Conservation (phyloP, 2,329 filamentous ascomycete genomes). For the Stenocarpella maydis region DNA sequence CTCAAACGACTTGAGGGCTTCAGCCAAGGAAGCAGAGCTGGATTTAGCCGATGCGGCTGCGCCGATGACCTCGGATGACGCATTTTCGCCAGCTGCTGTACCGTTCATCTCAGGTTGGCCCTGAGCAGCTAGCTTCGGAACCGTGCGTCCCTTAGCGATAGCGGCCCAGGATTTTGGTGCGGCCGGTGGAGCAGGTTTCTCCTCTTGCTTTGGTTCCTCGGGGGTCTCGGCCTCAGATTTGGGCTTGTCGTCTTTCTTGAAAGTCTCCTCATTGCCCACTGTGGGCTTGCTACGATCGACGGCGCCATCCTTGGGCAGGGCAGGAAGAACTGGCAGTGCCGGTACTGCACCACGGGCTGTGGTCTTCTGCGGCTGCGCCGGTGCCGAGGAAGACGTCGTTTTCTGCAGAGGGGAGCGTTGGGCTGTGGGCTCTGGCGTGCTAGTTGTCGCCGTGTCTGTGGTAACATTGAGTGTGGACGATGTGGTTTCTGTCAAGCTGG, state of each 20-base stretch:
- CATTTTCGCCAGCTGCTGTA: slow-evolving; percentile 35
- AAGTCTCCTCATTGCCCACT: slow-evolving; percentile 37
- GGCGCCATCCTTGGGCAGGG: slow-evolving; percentile 51
- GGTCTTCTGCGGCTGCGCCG: slow-evolving; percentile 44
- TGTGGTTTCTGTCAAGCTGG: slow-evolving; percentile 24
- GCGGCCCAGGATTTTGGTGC: slow-evolving; percentile 35
- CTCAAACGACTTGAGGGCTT: slow-evolving; percentile 78
- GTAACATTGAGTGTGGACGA: slow-evolving; percentile 22
- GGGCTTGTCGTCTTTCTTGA: slow-evolving; percentile 38
- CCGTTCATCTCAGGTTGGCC: slow-evolving; percentile 40
- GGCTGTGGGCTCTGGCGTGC: slow-evolving; percentile 23
- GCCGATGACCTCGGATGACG: slow-evolving; percentile 40
- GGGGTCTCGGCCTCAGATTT: slow-evolving; percentile 8
- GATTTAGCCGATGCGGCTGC: slow-evolving; percentile 52
- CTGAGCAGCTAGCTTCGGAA: slow-evolving; percentile 38
- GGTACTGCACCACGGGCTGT: slow-evolving; percentile 48
- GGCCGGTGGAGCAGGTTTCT: slow-evolving; percentile 42
- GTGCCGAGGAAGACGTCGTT: slow-evolving; percentile 34
- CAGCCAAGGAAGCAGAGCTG: slow-evolving; percentile 70
- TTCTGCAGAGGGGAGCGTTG: slow-evolving; percentile 8
- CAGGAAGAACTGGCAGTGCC: slow-evolving; percentile 57
- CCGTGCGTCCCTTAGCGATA: slow-evolving; percentile 30
- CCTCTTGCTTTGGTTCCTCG: slow-evolving; percentile 36
- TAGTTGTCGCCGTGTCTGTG: slow-evolving; percentile 27
- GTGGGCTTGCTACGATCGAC: slow-evolving; percentile 42